These are phyloP conservation scores for Cryptococcus sp. DNA, from an alignment of 1,284 basidiomycete genomes.

Conservation along the genomic window DNA sequence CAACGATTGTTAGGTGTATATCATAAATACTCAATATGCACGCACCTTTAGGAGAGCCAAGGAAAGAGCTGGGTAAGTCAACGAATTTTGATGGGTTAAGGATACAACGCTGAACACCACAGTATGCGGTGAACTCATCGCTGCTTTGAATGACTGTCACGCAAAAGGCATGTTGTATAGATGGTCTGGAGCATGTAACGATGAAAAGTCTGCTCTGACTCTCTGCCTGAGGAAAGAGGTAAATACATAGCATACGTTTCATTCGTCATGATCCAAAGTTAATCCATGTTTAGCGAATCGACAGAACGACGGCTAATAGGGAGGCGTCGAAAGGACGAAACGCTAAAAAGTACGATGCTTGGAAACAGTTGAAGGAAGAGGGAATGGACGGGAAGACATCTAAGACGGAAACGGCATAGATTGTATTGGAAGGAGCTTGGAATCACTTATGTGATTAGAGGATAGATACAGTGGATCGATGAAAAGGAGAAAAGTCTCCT, in stretches of 20 bases:
- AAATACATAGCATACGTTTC: slow-evolving; percentile 15
- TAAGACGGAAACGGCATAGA: too few species aligned
- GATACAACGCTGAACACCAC: background rate
- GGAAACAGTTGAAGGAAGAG: slow-evolving; percentile 35
- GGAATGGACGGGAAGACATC: background rate
- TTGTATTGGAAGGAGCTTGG: too few species aligned
- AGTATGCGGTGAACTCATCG: slow-evolving; percentile 44
- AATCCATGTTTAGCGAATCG: slow-evolving; percentile 55
- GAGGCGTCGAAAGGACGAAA: slow-evolving; percentile 60
- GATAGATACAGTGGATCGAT: too few species aligned
- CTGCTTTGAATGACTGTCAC: slow-evolving; percentile 43
- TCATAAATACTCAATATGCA: slow-evolving; percentile 29
- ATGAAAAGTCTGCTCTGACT: slow-evolving; percentile 64
- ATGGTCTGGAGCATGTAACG: slow-evolving; percentile 57
- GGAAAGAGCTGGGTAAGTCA: slow-evolving; percentile 36
- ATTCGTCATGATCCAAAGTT: background rate
- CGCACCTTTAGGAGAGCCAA: slow-evolving; percentile 37
- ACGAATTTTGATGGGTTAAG: background rate
- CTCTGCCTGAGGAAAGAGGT: slow-evolving; percentile 73
- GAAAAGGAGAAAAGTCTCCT: too few species aligned
- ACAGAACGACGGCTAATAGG: slow-evolving; percentile 64
- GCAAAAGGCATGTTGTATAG: slow-evolving; percentile 25
- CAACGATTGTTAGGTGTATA: background rate
- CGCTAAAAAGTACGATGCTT: slow-evolving; percentile 40
- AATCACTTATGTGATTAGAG: too few species aligned